phyloP scores from a whole-genome alignment of 257 asterid genomes.

The Lycium ferocissimum region DNA sequence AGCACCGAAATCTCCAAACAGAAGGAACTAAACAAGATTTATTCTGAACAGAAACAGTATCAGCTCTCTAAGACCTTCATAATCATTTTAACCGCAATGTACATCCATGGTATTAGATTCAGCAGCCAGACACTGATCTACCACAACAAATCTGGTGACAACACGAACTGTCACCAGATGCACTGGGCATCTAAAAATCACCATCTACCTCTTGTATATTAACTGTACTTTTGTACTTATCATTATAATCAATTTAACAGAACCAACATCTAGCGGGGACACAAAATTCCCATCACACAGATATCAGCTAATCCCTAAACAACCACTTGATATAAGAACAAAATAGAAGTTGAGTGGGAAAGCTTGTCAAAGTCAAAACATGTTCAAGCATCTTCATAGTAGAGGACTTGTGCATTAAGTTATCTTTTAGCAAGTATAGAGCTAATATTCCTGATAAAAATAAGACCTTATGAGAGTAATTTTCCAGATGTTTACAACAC shows the following conservation, averaged over 20 bases:
- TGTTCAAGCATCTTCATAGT: slow-evolving; percentile 7
- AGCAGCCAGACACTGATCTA: background rate
- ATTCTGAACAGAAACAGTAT: background rate
- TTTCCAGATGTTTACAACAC: background rate
- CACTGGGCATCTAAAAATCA: background rate
- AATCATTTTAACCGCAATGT: background rate
- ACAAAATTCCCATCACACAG: slow-evolving; percentile 15
- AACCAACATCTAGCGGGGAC: background rate
- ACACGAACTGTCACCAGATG: background rate
- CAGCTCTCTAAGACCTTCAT: background rate
- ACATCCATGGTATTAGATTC: background rate
- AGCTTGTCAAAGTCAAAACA: background rate
- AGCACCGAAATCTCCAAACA: background rate
- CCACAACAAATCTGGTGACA: background rate
- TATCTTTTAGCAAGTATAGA: slow-evolving; percentile 25
- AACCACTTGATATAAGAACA: background rate
- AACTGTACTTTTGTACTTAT: background rate
- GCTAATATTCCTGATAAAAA: background rate
- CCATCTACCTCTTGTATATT: background rate
- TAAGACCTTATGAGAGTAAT: background rate
- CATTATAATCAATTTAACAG: slow-evolving; percentile 4
- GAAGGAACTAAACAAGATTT: background rate
- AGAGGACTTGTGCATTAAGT: slow-evolving; percentile 17
- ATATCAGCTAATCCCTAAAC: slow-evolving; percentile 3
- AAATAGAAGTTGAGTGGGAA: slow-evolving; percentile 2